Evolutionary conservation across 306 rosid genomes (phyloP).

Genomic region (Alnus glutinosa): DNA sequence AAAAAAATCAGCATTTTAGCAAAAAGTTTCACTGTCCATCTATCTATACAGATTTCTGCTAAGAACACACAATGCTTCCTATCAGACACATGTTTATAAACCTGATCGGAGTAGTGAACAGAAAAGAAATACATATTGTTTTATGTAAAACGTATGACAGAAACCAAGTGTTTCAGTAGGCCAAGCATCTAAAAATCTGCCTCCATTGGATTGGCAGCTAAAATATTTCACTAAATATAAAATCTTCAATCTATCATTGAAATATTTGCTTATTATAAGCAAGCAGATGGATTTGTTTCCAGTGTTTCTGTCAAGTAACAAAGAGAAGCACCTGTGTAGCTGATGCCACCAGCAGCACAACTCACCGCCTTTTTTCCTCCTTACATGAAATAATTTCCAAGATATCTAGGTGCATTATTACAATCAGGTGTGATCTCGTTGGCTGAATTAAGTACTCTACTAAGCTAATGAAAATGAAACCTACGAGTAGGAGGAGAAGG

Average conservation of each 20-base stretch:
- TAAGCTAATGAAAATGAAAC: conserved; percentile 2
- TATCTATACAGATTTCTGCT: not conserved
- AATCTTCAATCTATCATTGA: not conserved
- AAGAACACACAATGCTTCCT: not conserved
- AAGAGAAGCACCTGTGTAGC: not conserved
- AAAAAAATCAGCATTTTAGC: not conserved
- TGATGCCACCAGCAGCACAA: not conserved
- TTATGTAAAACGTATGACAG: not conserved
- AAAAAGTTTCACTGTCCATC: not conserved
- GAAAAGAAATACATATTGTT: not conserved
- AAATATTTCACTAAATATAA: not conserved
- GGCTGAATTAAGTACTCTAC: not conserved
- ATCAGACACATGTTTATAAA: not conserved
- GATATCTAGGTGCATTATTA: not conserved
- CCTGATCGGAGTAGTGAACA: not conserved
- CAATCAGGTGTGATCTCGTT: too few relatives aligned
- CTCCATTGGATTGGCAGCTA: not conserved
- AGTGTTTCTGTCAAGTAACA: not conserved
- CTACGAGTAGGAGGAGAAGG: not conserved
- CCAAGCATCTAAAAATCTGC: not conserved
- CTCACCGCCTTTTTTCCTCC: not conserved
- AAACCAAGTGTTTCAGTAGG: not conserved
- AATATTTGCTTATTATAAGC: not conserved
- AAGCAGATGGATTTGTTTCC: not conserved
- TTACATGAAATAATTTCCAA: not conserved